Evolutionary conservation across 495 filamentous ascomycete species (phyloP).

Genomic region (Aspergillus egyptiacus): DNA sequence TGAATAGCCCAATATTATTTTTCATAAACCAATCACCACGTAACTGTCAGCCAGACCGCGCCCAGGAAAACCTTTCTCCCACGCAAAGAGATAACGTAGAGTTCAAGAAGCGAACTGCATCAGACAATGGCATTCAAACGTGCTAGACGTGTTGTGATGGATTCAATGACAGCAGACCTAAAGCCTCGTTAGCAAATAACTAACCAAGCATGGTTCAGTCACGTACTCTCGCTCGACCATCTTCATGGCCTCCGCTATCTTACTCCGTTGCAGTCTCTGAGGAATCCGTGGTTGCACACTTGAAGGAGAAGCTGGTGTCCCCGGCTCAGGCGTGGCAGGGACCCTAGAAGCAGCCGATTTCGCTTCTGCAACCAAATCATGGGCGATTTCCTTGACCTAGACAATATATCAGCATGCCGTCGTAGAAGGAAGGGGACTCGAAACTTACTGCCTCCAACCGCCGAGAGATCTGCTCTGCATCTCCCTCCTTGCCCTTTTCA

Average conservation of each 20-base stretch:
- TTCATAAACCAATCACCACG: too few species aligned
- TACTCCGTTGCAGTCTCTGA: constrained; percentile 59
- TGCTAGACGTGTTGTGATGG: constrained; percentile 36
- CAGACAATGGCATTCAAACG: constrained; percentile 26
- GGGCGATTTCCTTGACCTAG: constrained; percentile 42
- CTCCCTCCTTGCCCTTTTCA: constrained; percentile 20
- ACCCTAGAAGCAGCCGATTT: constrained; percentile 33
- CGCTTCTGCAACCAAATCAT: constrained; percentile 47
- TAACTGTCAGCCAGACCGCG: not conserved
- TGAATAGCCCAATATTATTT: too few species aligned
- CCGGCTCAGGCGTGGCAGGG: constrained; percentile 23
- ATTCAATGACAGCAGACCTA: constrained; percentile 37
- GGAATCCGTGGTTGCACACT: constrained; percentile 49
- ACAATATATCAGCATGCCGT: constrained; percentile 12
- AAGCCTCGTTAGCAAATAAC: constrained; percentile 11
- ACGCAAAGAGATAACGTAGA: not conserved
- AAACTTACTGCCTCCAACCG: constrained; percentile 36
- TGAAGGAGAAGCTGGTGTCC: constrained; percentile 27
- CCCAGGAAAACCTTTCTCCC: not conserved
- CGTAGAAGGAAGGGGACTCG: not conserved
- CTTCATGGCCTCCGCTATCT: constrained; percentile 61
- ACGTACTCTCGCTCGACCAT: constrained; percentile 64
- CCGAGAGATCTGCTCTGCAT: constrained; percentile 25
- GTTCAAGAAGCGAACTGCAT: not conserved
- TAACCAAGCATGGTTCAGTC: not conserved